Percentiles rank a stretch among this genome's conserved stretches.
These are phyloP conservation scores for Vicia faba DNA, from an alignment of 306 rosid genomes.

Conservation along the genomic window DNA sequence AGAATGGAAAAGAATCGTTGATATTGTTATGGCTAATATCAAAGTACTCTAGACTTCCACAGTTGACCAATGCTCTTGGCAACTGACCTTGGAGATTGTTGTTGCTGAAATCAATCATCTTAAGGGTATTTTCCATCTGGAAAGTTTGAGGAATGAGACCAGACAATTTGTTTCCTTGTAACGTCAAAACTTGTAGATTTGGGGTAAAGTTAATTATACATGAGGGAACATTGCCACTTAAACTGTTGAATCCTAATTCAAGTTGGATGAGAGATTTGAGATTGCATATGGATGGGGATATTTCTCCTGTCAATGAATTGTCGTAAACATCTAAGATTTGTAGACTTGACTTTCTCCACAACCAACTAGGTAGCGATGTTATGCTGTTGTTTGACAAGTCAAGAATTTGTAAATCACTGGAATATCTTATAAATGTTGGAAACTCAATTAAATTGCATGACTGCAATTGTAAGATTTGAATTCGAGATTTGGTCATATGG, in stretches of 20 bases:
- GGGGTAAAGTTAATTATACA: conserved; percentile 33
- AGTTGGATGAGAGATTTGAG: conserved; percentile 14
- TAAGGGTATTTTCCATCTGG: background rate
- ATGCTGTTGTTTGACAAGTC: background rate
- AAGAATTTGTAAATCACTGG: too few species aligned
- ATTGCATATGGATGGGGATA: conserved; percentile 33
- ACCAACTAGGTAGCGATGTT: conserved; percentile 27
- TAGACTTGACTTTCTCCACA: conserved; percentile 14
- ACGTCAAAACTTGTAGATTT: background rate
- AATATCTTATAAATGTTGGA: background rate
- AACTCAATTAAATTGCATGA: conserved; percentile 16
- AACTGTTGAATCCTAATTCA: conserved; percentile 34
- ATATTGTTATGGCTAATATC: conserved; percentile 26
- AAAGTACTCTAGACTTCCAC: conserved; percentile 27
- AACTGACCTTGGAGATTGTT: conserved; percentile 43
- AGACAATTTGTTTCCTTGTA: conserved; percentile 19
- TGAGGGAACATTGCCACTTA: conserved; percentile 18
- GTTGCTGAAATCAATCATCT: conserved; percentile 14
- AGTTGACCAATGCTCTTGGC: conserved; percentile 35
- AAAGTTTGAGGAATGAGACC: conserved; percentile 34
- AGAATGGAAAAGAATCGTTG: conserved; percentile 49
- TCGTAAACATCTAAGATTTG: background rate
- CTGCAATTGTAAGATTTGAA: background rate
- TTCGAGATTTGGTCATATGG: background rate
- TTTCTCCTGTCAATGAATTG: conserved; percentile 24